These are phyloP conservation scores for Backusella circina DNA, from an alignment of 192 early-diverging fungal genomes.

Conservation along the genomic window DNA sequence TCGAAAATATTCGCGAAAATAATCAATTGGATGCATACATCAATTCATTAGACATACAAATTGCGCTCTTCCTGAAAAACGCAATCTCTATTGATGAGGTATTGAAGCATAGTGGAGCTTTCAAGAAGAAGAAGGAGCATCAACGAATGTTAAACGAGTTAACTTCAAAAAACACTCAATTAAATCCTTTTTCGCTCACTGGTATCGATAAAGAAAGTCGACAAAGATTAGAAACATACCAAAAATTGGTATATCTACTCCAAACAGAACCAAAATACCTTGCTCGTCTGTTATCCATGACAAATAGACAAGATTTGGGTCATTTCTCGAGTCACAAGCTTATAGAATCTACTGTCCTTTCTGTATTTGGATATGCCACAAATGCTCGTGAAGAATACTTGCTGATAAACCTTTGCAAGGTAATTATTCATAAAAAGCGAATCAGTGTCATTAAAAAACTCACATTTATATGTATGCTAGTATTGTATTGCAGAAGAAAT, in stretches of 20 bases:
- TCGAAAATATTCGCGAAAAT: conserved; percentile 90
- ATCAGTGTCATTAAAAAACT: not conserved
- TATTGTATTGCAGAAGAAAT: conserved; percentile 88
- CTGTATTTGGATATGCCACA: conserved; percentile 96
- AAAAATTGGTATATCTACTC: conserved; percentile 93
- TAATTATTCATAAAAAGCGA: conserved; percentile 14
- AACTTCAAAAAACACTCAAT: not conserved
- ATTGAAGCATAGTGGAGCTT: conserved; percentile 32
- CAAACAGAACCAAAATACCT: conserved; percentile 96
- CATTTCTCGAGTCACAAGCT: conserved; percentile 65
- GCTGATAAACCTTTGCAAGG: conserved; percentile 90
- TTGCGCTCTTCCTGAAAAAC: conserved; percentile 96
- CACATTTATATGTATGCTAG: conserved; percentile 11
- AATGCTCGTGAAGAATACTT: conserved; percentile 97
- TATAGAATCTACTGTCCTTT: conserved; percentile 86
- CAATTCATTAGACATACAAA: conserved; percentile 92
- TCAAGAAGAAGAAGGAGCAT: conserved; percentile 43
- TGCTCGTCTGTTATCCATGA: conserved; percentile 83
- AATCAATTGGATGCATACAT: conserved; percentile 71
- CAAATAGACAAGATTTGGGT: conserved; percentile 79
- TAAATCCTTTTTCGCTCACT: conserved; percentile 62
- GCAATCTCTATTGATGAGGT: conserved; percentile 95
- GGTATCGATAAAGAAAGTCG: conserved; percentile 84
- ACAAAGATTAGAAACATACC: conserved; percentile 73
- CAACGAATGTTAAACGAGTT: conserved; percentile 41